Evolutionary conservation across 2,329 filamentous ascomycete genomes (phyloP), one percentile per base, ranked within the genome.

Genomic region (Fusarium buharicum): DNA sequence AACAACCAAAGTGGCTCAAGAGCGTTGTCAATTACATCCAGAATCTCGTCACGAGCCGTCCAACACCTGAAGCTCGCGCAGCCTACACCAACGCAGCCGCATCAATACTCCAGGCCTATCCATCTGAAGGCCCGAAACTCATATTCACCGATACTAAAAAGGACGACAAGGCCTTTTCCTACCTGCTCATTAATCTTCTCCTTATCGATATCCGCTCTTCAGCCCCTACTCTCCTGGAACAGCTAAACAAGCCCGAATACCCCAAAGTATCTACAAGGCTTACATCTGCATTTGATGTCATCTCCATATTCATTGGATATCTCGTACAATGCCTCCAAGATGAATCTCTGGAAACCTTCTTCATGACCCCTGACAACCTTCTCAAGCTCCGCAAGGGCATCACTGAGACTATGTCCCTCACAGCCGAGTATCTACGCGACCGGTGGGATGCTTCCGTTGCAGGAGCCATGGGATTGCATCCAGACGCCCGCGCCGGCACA

Each of bases 371-470:
- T 0, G 85, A 88, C 51, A 81, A 82, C 20, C 79, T 91, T 22
- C 76, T 90, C 13, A 86, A 85, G 66, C 75, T 90, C 6, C 82
- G 86, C 34, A 84, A 81, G 45, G 78, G 82, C 50, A 81, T 90
- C 46, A 80, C 83, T 1, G 88, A 91, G 68, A 86, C 87, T 4
- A 80, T 90, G 69, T 86, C 85, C 0, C 74, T 87, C 2, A 82
- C 83, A 0, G 81, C 88, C 56, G 88, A 90, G 73, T 88, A 87
- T 70, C 79, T 91, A 2, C 83, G 87, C 36, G 89, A 91, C 69
- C 78, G 88, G n/a, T 90, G 86, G 85, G 88, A 91, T 69, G 85
- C 85, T 5, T 83, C 84, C 2, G 77, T 85, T n/a, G 83, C 86
- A 4, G 87, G 86, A 11, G 84, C 84, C 7, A 81, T 83, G 71